Evolutionary conservation across 2,329 filamentous ascomycete species (phyloP).

Genomic region (Ophiostoma sp.): DNA sequence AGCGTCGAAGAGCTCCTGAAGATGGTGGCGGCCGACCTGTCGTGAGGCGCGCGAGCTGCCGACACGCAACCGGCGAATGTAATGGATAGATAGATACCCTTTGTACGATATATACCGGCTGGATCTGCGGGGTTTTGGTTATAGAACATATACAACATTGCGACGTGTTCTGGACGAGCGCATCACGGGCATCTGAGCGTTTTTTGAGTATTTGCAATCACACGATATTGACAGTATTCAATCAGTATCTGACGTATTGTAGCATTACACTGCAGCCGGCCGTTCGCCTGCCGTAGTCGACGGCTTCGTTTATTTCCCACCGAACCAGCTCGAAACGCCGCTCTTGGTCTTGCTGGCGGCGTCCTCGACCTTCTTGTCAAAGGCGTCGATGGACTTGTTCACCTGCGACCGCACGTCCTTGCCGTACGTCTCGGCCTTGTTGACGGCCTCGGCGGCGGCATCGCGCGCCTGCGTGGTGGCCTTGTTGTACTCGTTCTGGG

Average conservation of each 20-base stretch:
- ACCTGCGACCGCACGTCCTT: slow-evolving; percentile 55
- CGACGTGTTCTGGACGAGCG: too few species aligned
- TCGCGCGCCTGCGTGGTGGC: slow-evolving; percentile 52
- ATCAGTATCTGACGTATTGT: neutral
- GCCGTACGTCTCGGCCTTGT: slow-evolving; percentile 63
- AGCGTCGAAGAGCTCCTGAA: slow-evolving; percentile 75
- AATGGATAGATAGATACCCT: slow-evolving; percentile 22
- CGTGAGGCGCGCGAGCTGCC: neutral
- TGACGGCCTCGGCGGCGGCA: slow-evolving; percentile 75
- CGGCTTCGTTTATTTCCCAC: slow-evolving; percentile 45
- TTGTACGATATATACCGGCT: neutral
- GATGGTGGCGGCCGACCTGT: slow-evolving; percentile 57
- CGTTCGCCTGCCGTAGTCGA: neutral
- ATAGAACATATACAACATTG: neutral
- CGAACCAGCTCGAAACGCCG: slow-evolving; percentile 80
- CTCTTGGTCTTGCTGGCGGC: slow-evolving; percentile 77
- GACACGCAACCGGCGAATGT: neutral
- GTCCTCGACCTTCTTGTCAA: slow-evolving; percentile 76
- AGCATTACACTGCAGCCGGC: neutral
- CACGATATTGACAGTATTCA: neutral
- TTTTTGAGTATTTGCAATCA: neutral
- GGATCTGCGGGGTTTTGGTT: slow-evolving; percentile 3
- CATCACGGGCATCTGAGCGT: neutral
- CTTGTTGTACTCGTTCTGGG: slow-evolving; percentile 48
- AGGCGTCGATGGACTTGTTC: slow-evolving; percentile 70